Evolutionary conservation across 768 basidiomycete genomes (phyloP), one percentile per base, ranked within the genome.

Genomic region (Porpolomopsis calyptriformis): DNA sequence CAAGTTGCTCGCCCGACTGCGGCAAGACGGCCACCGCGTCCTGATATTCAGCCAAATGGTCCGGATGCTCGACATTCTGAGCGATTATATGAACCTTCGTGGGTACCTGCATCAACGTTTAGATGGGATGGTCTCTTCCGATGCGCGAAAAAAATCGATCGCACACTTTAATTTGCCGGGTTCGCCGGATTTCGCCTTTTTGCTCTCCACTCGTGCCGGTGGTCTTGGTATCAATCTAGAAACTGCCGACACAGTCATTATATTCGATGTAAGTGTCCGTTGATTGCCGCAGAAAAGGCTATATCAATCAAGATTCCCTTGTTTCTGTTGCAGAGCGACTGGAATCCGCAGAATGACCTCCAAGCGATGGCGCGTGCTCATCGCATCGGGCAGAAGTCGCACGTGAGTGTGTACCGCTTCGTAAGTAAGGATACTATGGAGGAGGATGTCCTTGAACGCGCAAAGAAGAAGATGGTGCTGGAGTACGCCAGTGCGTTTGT

Each of bases 11-110:
- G 76, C 73, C 19, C 81, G 89, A 14, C 76, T 98, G 41, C 85
- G 85, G 56, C 80, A 77, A 53, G 94, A 98, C 60, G 87, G 88
- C 2, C 96, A 98, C 57, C 86, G 96, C 41, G 96, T 99, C 22
- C 75, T 99, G 55, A 98, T 99, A 56, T 99, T 99, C 72, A 96
- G 92, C 57, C 91, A 97, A 65, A 99, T 99, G 96, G 93, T 98
- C 49, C 81, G 96, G 49, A 89, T 98, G 80, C 74, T 99, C 37
- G 96, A 99, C 66, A 98, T 99, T 61, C 78, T 99, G 56, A 93
- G 88, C 53, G 96, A 99, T 64, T 98, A 97, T 66, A 91, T 98
- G 83, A 67, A 69, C 33, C 69, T 93, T 46, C 76, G 96, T 40
- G 86, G 87, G 31, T 98, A 94, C 57, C 78, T 79, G 50, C 86